Evolutionary conservation across 2,329 filamentous ascomycete species (phyloP), one percentile per base, ranked within the genome.

Genomic region (Trichophyton benhamiae): DNA sequence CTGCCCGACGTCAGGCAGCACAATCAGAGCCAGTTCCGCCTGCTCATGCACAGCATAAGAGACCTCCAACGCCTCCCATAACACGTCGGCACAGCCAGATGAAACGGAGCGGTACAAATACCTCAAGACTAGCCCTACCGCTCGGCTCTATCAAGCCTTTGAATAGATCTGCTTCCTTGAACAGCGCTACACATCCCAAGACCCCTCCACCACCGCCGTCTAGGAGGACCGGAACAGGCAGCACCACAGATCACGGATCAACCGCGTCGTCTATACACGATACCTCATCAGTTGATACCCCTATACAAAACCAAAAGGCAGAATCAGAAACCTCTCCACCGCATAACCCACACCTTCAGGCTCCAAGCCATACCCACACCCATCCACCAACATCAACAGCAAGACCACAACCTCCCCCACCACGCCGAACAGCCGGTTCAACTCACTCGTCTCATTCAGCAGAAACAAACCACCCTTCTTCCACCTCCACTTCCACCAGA

Each of bases 131-230:
- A 64, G 68, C 73, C 62, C 61, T 70, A 52, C 76, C 78, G 6
- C 72, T 79, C 3, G 78, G 78, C 6, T 38, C 20, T 79, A 77
- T 63, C 66, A 77, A 38, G 78, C 78, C 46, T 71, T 74, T 58
- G 74, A 72, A 61, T 58, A 68, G 63, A 67, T 69, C 20, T 65
- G 62, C 22, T 68, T 53, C 69, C 55, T 66, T 66, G 38, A 75
- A 70, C 58, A 71, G 70, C 42, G 36, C 61, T 68, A 71, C 17
- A 72, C 73, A 60, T 11, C 69, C 64, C 63, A 72, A 67, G 62
- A 77, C 75, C 0, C 82, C 81, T 0, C 77, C 79, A 7, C 82
- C 82, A 15, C 82, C 83, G 17, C 82, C 82, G 0, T 80, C 82
- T 7, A 76, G 82, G 52, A 76, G 83, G 33, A 53, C 55, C 13